Evolutionary conservation across 257 asterid species (phyloP).

Genomic region (Marsdenia floribunda): DNA sequence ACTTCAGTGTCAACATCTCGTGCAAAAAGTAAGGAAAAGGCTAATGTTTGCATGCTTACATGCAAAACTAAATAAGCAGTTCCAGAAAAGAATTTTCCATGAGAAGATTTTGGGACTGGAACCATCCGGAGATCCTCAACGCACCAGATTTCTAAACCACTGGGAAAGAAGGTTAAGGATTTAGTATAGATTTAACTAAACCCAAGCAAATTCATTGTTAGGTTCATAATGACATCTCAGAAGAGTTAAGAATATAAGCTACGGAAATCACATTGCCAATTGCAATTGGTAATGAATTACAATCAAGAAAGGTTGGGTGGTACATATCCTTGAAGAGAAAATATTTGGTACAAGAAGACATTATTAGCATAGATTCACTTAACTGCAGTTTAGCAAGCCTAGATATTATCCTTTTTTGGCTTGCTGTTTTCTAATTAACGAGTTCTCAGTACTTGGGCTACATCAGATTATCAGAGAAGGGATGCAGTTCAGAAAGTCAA

Average conservation of each 20-base stretch:
- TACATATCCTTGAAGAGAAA: not conserved
- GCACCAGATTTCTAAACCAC: slow-evolving; percentile 89
- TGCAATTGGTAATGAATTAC: not conserved
- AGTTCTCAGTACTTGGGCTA: not conserved
- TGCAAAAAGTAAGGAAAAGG: not conserved
- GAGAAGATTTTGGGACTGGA: slow-evolving; percentile 49
- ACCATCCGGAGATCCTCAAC: slow-evolving; percentile 57
- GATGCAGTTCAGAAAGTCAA: not conserved
- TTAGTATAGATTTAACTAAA: slow-evolving; percentile 3
- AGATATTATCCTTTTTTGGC: not conserved
- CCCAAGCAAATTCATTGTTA: slow-evolving; percentile 1
- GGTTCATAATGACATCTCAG: not conserved
- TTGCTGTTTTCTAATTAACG: not conserved
- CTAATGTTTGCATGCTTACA: slow-evolving; percentile 30
- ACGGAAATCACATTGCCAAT: not conserved
- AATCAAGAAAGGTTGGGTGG: not conserved
- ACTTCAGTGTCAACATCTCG: not conserved
- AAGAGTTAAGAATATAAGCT: not conserved
- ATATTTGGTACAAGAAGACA: not conserved
- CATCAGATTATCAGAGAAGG: not conserved
- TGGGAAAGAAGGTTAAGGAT: slow-evolving; percentile 38
- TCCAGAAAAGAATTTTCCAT: slow-evolving; percentile 72
- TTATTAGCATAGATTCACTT: not conserved
- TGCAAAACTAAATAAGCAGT: slow-evolving; percentile 73
- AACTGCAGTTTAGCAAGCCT: not conserved